Evolutionary conservation across 2,329 filamentous ascomycete species (phyloP).

Genomic region (Dactylonectria macrodidyma): DNA sequence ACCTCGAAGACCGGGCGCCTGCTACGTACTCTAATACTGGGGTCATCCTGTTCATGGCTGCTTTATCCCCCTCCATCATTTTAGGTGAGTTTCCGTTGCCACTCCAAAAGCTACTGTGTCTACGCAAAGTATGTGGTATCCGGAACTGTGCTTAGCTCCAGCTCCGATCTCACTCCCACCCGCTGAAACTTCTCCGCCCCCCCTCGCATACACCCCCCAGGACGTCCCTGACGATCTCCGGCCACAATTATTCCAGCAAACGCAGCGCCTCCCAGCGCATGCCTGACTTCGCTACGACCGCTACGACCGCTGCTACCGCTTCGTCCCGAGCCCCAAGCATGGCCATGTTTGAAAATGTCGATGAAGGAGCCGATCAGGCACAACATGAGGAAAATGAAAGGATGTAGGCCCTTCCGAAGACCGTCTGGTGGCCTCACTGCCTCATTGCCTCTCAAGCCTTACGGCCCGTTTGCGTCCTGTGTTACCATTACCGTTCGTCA

Average conservation of each 20-base stretch:
- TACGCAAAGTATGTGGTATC: neutral
- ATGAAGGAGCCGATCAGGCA: slow-evolving; percentile 15
- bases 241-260: slow-evolving; percentile 34
- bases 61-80: slow-evolving; percentile 8
- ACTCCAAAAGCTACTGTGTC: neutral
- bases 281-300: slow-evolving; percentile 27
- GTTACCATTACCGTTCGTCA: slow-evolving; percentile 10
- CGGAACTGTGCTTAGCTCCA: neutral
- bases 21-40: slow-evolving; percentile 12
- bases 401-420: slow-evolving; percentile 12
- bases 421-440: slow-evolving; percentile 10
- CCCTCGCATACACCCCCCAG: slow-evolving; percentile 35
- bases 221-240: slow-evolving; percentile 46
- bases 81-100: neutral
- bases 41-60: slow-evolving; percentile 1
- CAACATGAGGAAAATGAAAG: slow-evolving; percentile 29
- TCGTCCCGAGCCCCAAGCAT: slow-evolving; percentile 31
- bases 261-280: slow-evolving; percentile 7
- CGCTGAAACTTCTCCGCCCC: slow-evolving; percentile 43
- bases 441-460: slow-evolving; percentile 10
- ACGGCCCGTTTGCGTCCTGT: slow-evolving; percentile 8
- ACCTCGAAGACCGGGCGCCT: neutral
- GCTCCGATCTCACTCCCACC: slow-evolving; percentile 21
- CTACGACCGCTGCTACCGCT: slow-evolving; percentile 33
- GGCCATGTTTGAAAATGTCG: slow-evolving; percentile 26